Evolutionary conservation across 768 basidiomycete genomes (phyloP).

Genomic region (Tylopilus intermedius): DNA sequence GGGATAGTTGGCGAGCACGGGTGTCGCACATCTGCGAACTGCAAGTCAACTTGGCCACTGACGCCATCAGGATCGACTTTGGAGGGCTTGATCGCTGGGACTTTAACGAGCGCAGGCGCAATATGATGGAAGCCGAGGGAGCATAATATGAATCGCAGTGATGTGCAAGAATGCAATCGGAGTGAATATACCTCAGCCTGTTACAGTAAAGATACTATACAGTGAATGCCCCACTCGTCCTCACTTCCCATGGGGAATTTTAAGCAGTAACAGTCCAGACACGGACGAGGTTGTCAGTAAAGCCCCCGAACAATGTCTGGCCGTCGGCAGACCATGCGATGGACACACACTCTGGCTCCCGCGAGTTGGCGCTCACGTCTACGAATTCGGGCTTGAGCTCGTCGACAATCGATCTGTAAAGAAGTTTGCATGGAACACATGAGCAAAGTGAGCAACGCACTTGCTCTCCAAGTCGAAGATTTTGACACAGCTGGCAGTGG

Average conservation of each 20-base stretch:
- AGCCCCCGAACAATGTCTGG: slow-evolving; percentile 94
- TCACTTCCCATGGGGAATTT: slow-evolving; percentile 23
- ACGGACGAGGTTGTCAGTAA: slow-evolving; percentile 90
- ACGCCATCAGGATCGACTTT: slow-evolving; percentile 66
- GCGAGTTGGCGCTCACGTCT: slow-evolving; percentile 63
- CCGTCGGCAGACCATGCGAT: slow-evolving; percentile 99
- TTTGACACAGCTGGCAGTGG: slow-evolving; percentile 95
- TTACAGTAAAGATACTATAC: slow-evolving; percentile 25
- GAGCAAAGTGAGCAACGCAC: slow-evolving; percentile 43
- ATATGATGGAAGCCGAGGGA: slow-evolving; percentile 51
- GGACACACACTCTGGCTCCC: slow-evolving; percentile 89
- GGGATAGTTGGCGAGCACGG: slow-evolving; percentile 77
- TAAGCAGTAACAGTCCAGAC: slow-evolving; percentile 79
- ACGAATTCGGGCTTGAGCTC: slow-evolving; percentile 96
- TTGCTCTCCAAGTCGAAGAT: slow-evolving; percentile 99
- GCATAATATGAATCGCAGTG: neutral
- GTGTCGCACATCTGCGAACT: slow-evolving; percentile 68
- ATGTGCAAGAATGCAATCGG: slow-evolving; percentile 9
- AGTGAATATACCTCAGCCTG: slow-evolving; percentile 18
- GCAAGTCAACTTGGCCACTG: slow-evolving; percentile 58
- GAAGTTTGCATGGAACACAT: neutral
- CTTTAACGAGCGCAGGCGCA: slow-evolving; percentile 54
- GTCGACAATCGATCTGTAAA: slow-evolving; percentile 85
- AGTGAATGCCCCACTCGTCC: slow-evolving; percentile 10
- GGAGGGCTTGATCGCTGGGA: slow-evolving; percentile 76